Base-by-base conservation (phyloP, 305 asterid species). In the Fraxinus dipetala region DNA sequence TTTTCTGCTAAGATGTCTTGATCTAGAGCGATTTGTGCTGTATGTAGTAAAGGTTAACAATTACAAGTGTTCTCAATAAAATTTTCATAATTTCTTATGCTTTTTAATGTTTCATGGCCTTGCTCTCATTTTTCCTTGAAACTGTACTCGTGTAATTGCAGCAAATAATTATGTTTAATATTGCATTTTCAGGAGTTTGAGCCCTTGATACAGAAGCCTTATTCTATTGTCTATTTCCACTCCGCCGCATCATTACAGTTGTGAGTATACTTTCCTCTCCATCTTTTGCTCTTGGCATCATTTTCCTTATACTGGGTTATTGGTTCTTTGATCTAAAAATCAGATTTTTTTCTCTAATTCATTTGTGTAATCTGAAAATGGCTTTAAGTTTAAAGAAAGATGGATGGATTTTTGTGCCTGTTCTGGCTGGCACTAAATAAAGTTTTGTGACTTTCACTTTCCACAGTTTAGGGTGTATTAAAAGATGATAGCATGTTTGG, bases 191-290 rank as follows among this genome's bases (percentile, higher is more conserved):
- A 94, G 99, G 98, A 95, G 91, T 96, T 96, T 59, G 99, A 96
- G 86, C 96, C 99, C 77, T 84, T 96, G 90, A 93, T 96, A 78
- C 98, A 96, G 91, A 96, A 94, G 93, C 98, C 99, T 75, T 94
- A 93, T 84, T 75, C 94, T 3, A 89, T 94, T 82, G 98, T 93
- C 76, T 96, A 96, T 88, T 86, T 96, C 87, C 99, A 96, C 84
- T 96, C 99, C 3, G 97, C 97, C 0, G 99, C 99, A 35, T 91
- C 98, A 79, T 88, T 96, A 80, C 98, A 94, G 83, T 78, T 87
- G 99, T 96, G 83, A 78, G 96, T 91, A 76, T 83, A 85, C 85
- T 81, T 74, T 22, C 65, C 76, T 77, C 6, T 18, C 40, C 8
- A 11, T 67, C 74, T 69, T 69, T 69, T 69, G 20, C 40, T 8